A percentile compares a stretch with the other conserved stretches of the same genome.
Conservation (phyloP, 768 basidiomycete species). For the Tulasnella sp. region DNA sequence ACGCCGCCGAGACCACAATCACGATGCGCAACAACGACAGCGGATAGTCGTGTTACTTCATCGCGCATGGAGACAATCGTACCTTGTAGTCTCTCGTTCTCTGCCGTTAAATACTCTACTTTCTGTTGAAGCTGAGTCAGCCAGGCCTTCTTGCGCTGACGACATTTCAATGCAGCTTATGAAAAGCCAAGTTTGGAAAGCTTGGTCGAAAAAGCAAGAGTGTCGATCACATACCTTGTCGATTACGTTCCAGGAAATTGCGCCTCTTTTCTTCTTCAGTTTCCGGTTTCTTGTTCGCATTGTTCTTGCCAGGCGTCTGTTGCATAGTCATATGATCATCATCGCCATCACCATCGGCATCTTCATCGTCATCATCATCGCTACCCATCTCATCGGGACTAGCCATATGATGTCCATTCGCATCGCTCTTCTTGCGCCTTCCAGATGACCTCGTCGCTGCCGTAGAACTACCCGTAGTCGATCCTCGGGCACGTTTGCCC, state of each 20-base stretch:
- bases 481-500: constrained; percentile 4
- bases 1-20: constrained; percentile 26
- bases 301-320: constrained; percentile 23
- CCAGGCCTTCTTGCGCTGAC: constrained; percentile 99
- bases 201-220: background rate
- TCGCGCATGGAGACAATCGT: constrained; percentile 82
- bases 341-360: constrained; percentile 20
- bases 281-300: constrained; percentile 59
- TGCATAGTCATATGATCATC: constrained; percentile 7
- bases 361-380: constrained; percentile 27
- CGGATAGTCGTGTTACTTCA: constrained; percentile 67
- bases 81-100: constrained; percentile 85
- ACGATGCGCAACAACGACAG: constrained; percentile 30
- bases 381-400: constrained; percentile 23
- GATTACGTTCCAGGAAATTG: constrained; percentile 93
- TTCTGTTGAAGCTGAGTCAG: constrained; percentile 82
- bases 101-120: constrained; percentile 80
- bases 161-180: constrained; percentile 94
- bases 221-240: constrained; percentile 58
- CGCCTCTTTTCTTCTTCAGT: constrained; percentile 96
- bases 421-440: constrained; percentile 19
- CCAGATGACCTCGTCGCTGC: constrained; percentile 12
- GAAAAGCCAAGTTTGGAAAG: background rate
- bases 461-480: constrained; percentile 5
- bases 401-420: constrained; percentile 20